Evolutionary conservation across 176 grass and related monocot genomes (phyloP).

Genomic region (Thalia dealbata): DNA sequence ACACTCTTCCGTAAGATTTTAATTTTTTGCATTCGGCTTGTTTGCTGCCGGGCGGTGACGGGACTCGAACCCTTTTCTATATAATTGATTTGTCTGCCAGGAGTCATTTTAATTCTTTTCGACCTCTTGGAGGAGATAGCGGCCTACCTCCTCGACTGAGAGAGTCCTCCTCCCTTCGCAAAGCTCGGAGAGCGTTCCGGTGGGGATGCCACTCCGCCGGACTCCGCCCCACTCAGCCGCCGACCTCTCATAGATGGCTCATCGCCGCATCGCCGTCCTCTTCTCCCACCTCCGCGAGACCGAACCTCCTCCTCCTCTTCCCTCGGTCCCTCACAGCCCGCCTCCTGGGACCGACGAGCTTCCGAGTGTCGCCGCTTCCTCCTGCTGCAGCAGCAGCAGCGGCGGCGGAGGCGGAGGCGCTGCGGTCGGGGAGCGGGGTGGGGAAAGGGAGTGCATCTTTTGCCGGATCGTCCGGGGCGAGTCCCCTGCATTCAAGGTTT

Average conservation of each 20-base stretch:
- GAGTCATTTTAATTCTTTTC: neutral
- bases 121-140: neutral
- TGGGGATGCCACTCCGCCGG: neutral
- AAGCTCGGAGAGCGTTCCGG: neutral
- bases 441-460: slow-evolving; percentile 38
- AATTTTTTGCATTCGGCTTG: too few species aligned
- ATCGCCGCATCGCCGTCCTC: slow-evolving; percentile 43
- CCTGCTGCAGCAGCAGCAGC: neutral
- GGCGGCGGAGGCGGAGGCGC: neutral
- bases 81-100: neutral
- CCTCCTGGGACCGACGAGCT: neutral
- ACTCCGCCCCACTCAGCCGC: neutral
- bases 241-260: slow-evolving; percentile 6
- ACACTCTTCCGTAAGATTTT: too few species aligned
- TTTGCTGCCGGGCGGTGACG: neutral
- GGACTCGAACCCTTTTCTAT: neutral
- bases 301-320: neutral
- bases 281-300: slow-evolving; percentile 37
- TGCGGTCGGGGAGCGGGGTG: neutral
- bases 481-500: slow-evolving; percentile 52
- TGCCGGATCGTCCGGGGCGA: slow-evolving; percentile 49
- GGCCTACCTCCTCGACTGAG: too few species aligned
- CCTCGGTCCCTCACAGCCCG: neutral
- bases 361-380: neutral
- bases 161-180: neutral